Evolutionary conservation across 1,284 basidiomycete species (phyloP), one percentile per base, ranked within the genome.

Genomic region (Singerocomus rubriflavus): DNA sequence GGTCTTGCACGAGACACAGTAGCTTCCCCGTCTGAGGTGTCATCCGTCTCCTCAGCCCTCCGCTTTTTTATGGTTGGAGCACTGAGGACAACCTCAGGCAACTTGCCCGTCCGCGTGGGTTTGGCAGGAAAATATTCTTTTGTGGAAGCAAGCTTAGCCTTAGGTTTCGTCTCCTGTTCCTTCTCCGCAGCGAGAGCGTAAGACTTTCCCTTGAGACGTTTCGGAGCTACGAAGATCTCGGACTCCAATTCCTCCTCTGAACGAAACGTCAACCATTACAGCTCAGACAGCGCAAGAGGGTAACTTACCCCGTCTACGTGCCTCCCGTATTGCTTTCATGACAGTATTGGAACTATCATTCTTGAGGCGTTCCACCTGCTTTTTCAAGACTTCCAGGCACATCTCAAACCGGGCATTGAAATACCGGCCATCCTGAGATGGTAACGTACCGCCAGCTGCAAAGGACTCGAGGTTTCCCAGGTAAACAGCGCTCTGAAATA

Each of bases 401-500:
- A 80, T 76, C 30, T 88, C 81, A 17, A 96, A 73, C 30, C 88
- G 80, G 13, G 88, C 84, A 44, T 88, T 84, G 75, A 95, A 95
- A 72, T 93, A 92, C n/a, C 93, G 82, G 8, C 91, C 91, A 13
- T 92, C 90, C 46, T 77, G 74, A 27, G 72, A 67, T 1, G 89
- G 87, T 34, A 92, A 71, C 16, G 78, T 70, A 3, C 84, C 82
- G 6, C 76, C 81, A 11, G 79, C 89, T 10, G 86, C 81, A 33
- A 94, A 77, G 2, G 80, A 71, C 53, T 84, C 80, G 13, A 93
- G 75, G 61, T 91, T 90, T 11, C 81, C 82, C 52, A 92, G 78
- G 65, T 95, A 96, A 13, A 81, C 80, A 16, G 71, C 70, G 27
- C 88, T 88, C 59, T 86, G 85, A 74, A 94, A 92, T 16, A 97